Conservation (phyloP, 768 basidiomycete species). For the Megacollybia marginata region DNA sequence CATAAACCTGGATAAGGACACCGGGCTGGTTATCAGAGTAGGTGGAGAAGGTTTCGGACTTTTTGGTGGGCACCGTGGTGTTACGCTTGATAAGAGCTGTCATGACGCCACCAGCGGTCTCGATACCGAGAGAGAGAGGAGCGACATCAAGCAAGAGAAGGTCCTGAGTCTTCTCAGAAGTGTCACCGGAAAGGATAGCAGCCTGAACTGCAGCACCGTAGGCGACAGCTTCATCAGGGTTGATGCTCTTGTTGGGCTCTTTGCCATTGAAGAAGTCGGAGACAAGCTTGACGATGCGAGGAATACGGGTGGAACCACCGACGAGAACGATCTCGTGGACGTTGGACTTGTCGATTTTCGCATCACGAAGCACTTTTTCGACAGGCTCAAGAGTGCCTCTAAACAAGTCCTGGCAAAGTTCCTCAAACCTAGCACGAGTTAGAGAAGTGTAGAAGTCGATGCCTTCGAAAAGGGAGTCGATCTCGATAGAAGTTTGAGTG, state of each 20-base stretch:
- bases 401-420: constrained; percentile 94
- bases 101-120: constrained; percentile 99
- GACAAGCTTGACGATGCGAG: constrained; percentile 94
- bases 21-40: constrained; percentile 98
- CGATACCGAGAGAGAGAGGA: constrained; percentile 88
- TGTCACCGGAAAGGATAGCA: constrained; percentile 95
- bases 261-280: constrained; percentile 99
- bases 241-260: constrained; percentile 98
- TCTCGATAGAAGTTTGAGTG: constrained; percentile 94
- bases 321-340: constrained; percentile 98
- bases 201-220: constrained; percentile 99
- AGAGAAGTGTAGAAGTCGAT: constrained; percentile 98
- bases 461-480: constrained; percentile 96
- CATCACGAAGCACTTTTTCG: constrained; percentile 96
- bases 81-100: constrained; percentile 97
- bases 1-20: constrained; percentile 96
- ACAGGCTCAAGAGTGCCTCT: constrained; percentile 89
- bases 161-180: constrained; percentile 96
- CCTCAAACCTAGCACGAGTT: constrained; percentile 97
- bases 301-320: constrained; percentile 98
- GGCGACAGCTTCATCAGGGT: constrained; percentile 98
- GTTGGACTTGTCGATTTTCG: constrained; percentile 94
- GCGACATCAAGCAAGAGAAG: constrained; percentile 92
- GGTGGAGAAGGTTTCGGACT: constrained; percentile 97
- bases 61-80: constrained; percentile 97